Evolutionary conservation across 2,329 filamentous ascomycete species (phyloP), one percentile per base, ranked within the genome.

Genomic region (Mycosphaerella sp.): DNA sequence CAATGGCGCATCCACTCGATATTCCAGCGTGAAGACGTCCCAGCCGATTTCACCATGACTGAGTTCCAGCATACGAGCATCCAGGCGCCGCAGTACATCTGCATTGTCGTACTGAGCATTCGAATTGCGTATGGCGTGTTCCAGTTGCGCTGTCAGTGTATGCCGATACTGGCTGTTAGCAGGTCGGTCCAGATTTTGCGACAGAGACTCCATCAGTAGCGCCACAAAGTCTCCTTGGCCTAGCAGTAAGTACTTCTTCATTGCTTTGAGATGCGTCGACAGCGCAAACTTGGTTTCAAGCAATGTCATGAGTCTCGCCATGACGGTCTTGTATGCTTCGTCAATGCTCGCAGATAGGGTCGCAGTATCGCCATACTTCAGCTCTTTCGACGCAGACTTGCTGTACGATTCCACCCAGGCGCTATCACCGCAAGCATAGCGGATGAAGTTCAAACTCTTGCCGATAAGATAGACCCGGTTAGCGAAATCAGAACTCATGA

Each of bases 21-120:
- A 98, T 70, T 98, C 95, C 7, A 98, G 82, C 0, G 93, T 98
- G 73, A 98, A 98, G 68, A 95, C 95, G 68, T 98, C 93, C 93
- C 93, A 98, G 47, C 93, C 93, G 50, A 96, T 97, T 65, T 98
- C 93, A 48, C 93, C 93, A 64, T 96, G 91, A 7, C 87, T 95
- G 5, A 97, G 80, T 73, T 97, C 92, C 40, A 98, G 80, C 92
- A 98, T 97, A 58, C 95, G 87, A n/a, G 93, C 92, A 71, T 98
- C 93, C 3, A 98, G 80, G 9, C 93, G 83, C 4, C 89, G 84
- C 29, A 98, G 81, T 4, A 98, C 91, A 67, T 98, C 95, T 1
- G 89, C 82, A 3, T 87, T 87, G 71, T 98, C 93, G 68, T 90
- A 95, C 70, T 98, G 95, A 6, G 93, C 95, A 69, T 97, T 98